Evolutionary conservation across 768 basidiomycete genomes (phyloP).

Genomic region (Brasilioporus rufonigricans): DNA sequence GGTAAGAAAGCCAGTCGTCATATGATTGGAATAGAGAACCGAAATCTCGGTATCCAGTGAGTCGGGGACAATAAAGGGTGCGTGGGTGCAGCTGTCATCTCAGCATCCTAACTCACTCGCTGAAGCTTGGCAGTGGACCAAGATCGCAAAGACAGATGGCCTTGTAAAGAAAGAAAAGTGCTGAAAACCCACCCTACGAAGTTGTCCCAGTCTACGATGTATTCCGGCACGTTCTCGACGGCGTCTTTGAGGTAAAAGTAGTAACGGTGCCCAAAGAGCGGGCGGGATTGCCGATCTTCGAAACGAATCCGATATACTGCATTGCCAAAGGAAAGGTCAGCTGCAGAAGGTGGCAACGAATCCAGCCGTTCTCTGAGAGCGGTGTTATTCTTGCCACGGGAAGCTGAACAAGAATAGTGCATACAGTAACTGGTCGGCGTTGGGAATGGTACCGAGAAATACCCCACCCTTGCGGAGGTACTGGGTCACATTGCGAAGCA

Average conservation of each 20-base stretch:
- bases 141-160: background rate
- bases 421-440: slow-evolving; percentile 79
- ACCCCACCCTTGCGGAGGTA: slow-evolving; percentile 81
- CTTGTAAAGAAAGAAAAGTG: background rate
- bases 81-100: background rate
- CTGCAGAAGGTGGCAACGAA: slow-evolving; percentile 58
- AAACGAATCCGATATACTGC: slow-evolving; percentile 87
- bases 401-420: slow-evolving; percentile 31
- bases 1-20: slow-evolving; percentile 10
- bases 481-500: slow-evolving; percentile 87
- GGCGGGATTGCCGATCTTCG: slow-evolving; percentile 59
- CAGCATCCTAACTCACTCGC: background rate
- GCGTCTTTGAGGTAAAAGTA: slow-evolving; percentile 93
- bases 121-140: background rate
- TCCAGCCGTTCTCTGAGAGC: slow-evolving; percentile 65
- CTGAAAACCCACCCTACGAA: slow-evolving; percentile 67
- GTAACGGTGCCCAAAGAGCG: slow-evolving; percentile 87
- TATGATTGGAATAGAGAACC: background rate
- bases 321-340: slow-evolving; percentile 85
- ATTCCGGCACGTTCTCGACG: slow-evolving; percentile 96
- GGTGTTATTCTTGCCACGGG: slow-evolving; percentile 13
- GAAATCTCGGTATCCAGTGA: background rate
- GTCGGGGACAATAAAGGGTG: background rate
- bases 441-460: slow-evolving; percentile 98
- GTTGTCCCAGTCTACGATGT: slow-evolving; percentile 93